These are phyloP conservation scores for Trichomonas gallinae DNA, from an alignment of 208 protist species.

Conservation along the genomic window DNA sequence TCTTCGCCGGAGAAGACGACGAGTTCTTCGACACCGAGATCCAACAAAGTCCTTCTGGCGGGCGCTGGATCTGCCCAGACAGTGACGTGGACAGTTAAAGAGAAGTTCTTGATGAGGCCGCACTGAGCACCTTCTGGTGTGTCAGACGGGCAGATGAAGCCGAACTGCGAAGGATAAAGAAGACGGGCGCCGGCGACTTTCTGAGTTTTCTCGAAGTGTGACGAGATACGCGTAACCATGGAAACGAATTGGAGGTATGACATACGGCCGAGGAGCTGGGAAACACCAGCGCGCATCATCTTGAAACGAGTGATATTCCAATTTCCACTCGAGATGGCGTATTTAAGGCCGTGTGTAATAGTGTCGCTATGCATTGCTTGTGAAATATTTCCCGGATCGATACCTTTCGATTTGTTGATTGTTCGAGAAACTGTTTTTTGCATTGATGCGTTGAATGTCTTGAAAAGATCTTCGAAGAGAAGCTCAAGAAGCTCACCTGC, in stretches of 20 bases:
- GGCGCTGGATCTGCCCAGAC: conserved; percentile 36
- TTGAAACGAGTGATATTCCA: conserved; percentile 88
- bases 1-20: conserved; percentile 62
- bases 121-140: conserved; percentile 89
- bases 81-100: conserved; percentile 90
- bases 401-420: neutral
- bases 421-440: neutral
- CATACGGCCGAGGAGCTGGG: conserved; percentile 71
- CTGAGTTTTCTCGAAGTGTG: conserved; percentile 94
- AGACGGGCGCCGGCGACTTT: conserved; percentile 55
- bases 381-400: neutral
- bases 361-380: conserved; percentile 57
- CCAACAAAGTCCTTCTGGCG: neutral
- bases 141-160: conserved; percentile 98
- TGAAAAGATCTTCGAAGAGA: conserved; percentile 86
- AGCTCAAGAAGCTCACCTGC: conserved; percentile 86
- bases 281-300: conserved; percentile 73
- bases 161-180: conserved; percentile 94
- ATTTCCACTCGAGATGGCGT: conserved; percentile 88
- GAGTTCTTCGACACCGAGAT: conserved; percentile 55
- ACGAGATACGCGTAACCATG: conserved; percentile 96
- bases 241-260: conserved; percentile 92
- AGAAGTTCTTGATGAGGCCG: conserved; percentile 98
- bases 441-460: conserved; percentile 85
- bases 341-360: conserved; percentile 83